Evolutionary conservation across 1,139 yeast genomes (phyloP), one percentile per base, ranked within the genome.

Genomic region (Zygosaccharomyces pseudobailii): DNA sequence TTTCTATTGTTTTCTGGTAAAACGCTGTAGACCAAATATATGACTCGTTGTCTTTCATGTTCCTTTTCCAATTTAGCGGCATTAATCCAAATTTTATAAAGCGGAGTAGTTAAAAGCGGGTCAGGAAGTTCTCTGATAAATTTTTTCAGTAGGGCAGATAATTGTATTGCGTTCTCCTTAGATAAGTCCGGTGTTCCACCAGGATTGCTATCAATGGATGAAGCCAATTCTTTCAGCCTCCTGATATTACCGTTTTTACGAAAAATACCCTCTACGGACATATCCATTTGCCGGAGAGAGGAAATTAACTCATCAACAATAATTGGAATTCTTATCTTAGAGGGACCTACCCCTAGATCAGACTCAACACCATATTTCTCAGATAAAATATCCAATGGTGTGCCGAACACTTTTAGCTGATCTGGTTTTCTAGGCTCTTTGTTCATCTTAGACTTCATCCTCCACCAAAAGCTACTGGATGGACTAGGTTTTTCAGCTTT

Each of bases 181-280:
- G 82, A 75, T 42, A 92, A 76, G 58, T 84, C 83, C 0, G 95
- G 94, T 10, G 83, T 76, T 51, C 74, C 79, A 34, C 80, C 76
- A 1, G 97, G 96, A 56, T 78, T 75, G 49, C 76, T 73, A 67
- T 94, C 94, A 55, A 90, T 84, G 50, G 74, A 78, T 45, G 82
- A 89, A 0, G 90, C 79, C 50, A 90, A 71, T 56, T 84, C 88
- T 55, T 85, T 80, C 44, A 92, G 72, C 41, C 87, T 78, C 58
- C 90, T 82, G 60, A 94, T 92, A 62, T 94, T 94, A 62, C 99
- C 99, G 64, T 94, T 94, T 63, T 90, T 86, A 60, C 99, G 78
- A 73, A 94, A 94, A 7, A 94, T 86, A 49, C 98, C 98, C 68
- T 92, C 98, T 20, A 89, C 92, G 3, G 97, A 87, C 87, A 94